Percentiles rank a stretch among this genome's conserved stretches.
Evolutionary conservation across 139 green algal species (phyloP).

Genomic region (Pleodorina starrii): DNA sequence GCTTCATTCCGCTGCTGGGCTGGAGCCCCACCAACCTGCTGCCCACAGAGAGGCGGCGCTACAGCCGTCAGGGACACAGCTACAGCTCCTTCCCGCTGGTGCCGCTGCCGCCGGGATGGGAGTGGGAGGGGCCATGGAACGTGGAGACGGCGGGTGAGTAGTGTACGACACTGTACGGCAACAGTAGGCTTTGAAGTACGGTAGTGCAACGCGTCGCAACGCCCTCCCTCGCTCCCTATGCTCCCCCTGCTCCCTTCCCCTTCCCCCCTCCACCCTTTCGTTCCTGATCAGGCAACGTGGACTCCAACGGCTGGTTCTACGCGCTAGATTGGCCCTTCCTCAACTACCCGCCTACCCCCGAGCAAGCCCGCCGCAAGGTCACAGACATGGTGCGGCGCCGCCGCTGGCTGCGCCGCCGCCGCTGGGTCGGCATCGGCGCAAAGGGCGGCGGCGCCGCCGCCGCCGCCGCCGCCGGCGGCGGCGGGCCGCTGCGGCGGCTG

Average conservation of each 20-base stretch:
- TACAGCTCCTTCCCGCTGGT: constrained; percentile 65
- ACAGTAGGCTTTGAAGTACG: too few relatives aligned
- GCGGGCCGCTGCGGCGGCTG: constrained; percentile 36
- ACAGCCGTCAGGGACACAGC: constrained; percentile 60
- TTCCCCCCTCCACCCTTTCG: too few relatives aligned
- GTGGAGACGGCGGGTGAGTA: constrained; percentile 61
- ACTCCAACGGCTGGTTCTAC: constrained; percentile 79
- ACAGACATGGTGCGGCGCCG: constrained; percentile 69
- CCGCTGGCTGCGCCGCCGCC: constrained; percentile 68
- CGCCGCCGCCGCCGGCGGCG: not conserved
- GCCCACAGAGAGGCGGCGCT: constrained; percentile 73
- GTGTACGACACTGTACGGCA: not conserved
- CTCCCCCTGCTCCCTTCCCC: too few relatives aligned
- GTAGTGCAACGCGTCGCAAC: too few relatives aligned
- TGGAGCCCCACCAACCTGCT: constrained; percentile 71
- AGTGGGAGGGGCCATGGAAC: constrained; percentile 83
- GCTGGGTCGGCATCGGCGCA: not conserved
- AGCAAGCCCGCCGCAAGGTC: constrained; percentile 18
- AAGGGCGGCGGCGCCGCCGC: not conserved
- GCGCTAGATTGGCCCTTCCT: constrained; percentile 50
- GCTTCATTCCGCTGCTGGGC: constrained; percentile 74
- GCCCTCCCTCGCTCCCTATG: too few relatives aligned
- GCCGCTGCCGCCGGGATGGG: constrained; percentile 73
- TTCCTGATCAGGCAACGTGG: constrained; percentile 57
- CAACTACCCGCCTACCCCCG: constrained; percentile 17